Evolutionary conservation across 441 rosid genomes (phyloP).

Genomic region (Flueggea neowawraea): DNA sequence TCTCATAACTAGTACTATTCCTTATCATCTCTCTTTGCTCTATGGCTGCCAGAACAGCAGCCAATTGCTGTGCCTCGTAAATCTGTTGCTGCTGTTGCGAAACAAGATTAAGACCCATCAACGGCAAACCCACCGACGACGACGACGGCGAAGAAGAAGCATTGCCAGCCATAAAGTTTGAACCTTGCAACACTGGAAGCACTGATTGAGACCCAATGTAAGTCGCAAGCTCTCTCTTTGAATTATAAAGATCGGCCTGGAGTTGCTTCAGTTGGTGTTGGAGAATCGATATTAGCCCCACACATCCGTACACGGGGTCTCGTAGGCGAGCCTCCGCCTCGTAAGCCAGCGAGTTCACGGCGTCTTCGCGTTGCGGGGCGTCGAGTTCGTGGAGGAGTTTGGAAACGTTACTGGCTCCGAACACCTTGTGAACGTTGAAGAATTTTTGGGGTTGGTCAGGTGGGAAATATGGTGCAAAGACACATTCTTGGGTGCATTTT

Average conservation of each 20-base stretch:
- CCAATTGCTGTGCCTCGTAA: not conserved
- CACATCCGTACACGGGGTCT: slow-evolving; percentile 91
- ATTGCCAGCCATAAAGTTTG: slow-evolving; percentile 17
- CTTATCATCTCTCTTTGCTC: no score
- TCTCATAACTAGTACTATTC: not conserved
- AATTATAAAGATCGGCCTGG: slow-evolving; percentile 45
- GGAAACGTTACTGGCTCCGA: slow-evolving; percentile 87
- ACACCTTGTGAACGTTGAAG: slow-evolving; percentile 73
- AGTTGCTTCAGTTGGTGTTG: slow-evolving; percentile 64
- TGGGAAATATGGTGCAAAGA: slow-evolving; percentile 91
- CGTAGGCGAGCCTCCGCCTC: slow-evolving; percentile 85
- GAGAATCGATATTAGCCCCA: slow-evolving; percentile 70
- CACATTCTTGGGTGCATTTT: slow-evolving; percentile 91
- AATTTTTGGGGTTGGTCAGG: slow-evolving; percentile 89
- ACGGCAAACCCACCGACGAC: slow-evolving; percentile 30
- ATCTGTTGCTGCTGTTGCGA: not conserved
- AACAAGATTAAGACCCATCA: slow-evolving; percentile 28
- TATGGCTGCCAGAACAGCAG: not conserved
- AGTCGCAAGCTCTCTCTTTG: slow-evolving; percentile 61
- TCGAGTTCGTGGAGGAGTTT: slow-evolving; percentile 74
- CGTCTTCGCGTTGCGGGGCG: slow-evolving; percentile 70
- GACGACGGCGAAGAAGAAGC: slow-evolving; percentile 13
- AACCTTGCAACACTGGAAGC: slow-evolving; percentile 50
- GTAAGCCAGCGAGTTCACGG: slow-evolving; percentile 80
- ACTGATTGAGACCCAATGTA: slow-evolving; percentile 71